Conservation (phyloP, 108 stramenopile genomes). For the Skeletonema tropicum region DNA sequence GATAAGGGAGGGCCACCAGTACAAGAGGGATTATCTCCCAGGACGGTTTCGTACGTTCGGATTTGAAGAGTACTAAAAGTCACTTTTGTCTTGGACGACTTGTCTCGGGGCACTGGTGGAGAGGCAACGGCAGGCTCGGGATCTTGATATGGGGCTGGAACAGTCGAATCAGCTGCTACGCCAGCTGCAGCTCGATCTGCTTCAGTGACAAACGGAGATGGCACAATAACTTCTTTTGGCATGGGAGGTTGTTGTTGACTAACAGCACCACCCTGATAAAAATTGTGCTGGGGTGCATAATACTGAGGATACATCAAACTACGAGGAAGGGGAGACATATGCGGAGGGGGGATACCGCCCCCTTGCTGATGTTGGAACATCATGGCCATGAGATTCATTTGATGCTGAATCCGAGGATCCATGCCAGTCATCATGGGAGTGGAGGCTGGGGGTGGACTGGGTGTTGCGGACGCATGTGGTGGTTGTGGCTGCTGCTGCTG, state of each 20-base stretch:
- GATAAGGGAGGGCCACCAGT: constrained; percentile 44
- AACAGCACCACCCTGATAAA: constrained; percentile 4
- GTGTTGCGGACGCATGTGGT: neutral
- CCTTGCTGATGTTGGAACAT: constrained; percentile 4
- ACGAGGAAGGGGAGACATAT: neutral
- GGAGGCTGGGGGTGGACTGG: constrained; percentile 3
- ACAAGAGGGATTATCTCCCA: constrained; percentile 50
- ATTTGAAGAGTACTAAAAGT: constrained; percentile 37
- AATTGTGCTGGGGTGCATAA: neutral
- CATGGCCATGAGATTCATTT: constrained; percentile 8
- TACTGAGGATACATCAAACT: constrained; percentile 10
- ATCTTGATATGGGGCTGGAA: neutral
- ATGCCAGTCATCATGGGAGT: neutral
- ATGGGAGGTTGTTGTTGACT: neutral
- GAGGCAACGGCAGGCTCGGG: neutral
- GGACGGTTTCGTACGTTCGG: constrained; percentile 48
- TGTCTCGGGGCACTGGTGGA: neutral
- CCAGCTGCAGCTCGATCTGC: neutral
- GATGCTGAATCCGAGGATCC: neutral
- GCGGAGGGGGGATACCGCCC: neutral
- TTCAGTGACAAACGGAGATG: neutral
- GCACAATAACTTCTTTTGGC: neutral
- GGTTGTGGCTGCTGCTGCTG: neutral
- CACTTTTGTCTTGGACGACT: constrained; percentile 18
- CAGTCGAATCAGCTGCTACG: neutral